Evolutionary conservation across 768 basidiomycete species (phyloP).

Genomic region (Tephrocybe sp.): DNA sequence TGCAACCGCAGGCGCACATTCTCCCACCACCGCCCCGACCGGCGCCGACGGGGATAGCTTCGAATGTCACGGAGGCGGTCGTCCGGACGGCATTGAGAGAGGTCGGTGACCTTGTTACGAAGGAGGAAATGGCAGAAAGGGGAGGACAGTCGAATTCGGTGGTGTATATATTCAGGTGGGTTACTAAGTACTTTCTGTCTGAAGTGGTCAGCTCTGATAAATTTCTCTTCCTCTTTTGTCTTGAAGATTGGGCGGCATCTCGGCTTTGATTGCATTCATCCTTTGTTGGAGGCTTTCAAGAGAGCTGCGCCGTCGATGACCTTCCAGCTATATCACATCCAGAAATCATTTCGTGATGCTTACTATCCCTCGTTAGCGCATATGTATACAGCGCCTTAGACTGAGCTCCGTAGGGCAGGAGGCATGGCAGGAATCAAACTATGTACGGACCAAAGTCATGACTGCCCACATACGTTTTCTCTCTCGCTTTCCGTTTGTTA

Average conservation of each 20-base stretch:
- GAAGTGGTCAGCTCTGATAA: background rate
- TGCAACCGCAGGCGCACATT: conserved; percentile 29
- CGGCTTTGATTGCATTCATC: conserved; percentile 53
- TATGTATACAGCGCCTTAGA: too few species aligned
- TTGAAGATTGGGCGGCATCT: conserved; percentile 55
- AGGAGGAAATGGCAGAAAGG: conserved; percentile 16
- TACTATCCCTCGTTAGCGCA: too few species aligned
- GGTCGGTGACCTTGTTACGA: conserved; percentile 11
- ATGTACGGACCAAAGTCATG: too few species aligned
- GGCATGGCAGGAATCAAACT: too few species aligned
- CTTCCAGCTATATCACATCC: background rate
- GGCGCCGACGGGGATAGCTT: background rate
- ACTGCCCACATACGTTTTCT: too few species aligned
- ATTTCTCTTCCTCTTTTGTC: background rate
- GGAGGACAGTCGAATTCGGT: conserved; percentile 61
- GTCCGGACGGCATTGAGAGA: background rate
- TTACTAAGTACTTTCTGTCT: conserved; percentile 1
- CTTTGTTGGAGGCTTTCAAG: conserved; percentile 55
- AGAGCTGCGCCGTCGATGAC: conserved; percentile 44
- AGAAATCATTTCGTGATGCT: too few species aligned
- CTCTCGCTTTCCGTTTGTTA: too few species aligned
- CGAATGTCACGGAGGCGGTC: conserved; percentile 6
- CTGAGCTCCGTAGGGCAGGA: too few species aligned
- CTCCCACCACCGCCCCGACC: conserved; percentile 7
- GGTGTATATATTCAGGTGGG: conserved; percentile 78